Evolutionary conservation across 257 asterid genomes (phyloP).

Genomic region (Solanum paucissectum): DNA sequence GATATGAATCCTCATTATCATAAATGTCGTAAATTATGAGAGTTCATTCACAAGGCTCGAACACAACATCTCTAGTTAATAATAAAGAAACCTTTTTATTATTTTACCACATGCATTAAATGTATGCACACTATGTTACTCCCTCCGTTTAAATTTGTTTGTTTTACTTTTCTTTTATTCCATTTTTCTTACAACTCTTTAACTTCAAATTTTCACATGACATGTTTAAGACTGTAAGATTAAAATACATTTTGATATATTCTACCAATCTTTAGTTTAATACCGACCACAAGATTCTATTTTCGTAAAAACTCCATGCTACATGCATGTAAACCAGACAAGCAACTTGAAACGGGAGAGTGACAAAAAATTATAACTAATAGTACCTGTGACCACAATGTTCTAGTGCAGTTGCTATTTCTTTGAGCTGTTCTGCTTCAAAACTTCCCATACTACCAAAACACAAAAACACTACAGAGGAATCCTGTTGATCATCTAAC

Average conservation of each 20-base stretch:
- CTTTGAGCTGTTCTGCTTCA: slow-evolving; percentile 3
- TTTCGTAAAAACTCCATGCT: not conserved
- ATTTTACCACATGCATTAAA: not conserved
- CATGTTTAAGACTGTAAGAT: no score
- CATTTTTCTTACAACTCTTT: no score
- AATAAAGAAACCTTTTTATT: not conserved
- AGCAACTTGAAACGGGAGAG: not conserved
- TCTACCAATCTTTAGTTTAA: not conserved
- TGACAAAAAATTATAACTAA: not conserved
- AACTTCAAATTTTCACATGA: no score
- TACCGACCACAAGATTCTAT: no score
- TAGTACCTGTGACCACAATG: not conserved
- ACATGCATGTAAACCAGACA: no score
- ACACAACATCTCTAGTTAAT: no score
- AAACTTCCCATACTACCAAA: slow-evolving; percentile 21
- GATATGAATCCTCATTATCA: not conserved
- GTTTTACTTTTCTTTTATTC: no score
- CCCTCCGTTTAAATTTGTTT: no score
- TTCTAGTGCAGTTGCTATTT: slow-evolving; percentile 11
- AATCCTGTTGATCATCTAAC: slow-evolving; percentile 5
- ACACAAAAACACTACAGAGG: slow-evolving; percentile 14
- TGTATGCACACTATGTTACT: not conserved
- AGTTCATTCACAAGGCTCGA: not conserved
- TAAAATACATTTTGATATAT: not conserved
- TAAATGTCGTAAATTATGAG: not conserved